These are phyloP conservation scores for Aspergillus coremiiformis DNA, from an alignment of 495 filamentous ascomycete genomes.

Conservation along the genomic window DNA sequence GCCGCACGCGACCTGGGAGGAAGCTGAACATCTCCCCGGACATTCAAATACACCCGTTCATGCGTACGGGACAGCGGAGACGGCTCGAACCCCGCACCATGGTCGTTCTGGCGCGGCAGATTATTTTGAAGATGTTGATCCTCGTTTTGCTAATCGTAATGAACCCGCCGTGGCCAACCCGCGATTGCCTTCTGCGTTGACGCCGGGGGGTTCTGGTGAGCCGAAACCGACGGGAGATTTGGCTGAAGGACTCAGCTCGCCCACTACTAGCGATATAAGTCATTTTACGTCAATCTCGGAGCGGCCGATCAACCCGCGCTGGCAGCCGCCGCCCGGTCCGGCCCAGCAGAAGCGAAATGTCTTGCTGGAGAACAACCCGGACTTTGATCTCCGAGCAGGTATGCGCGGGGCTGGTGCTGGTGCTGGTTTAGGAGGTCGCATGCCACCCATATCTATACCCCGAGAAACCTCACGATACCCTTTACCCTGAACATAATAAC, in stretches of 20 bases:
- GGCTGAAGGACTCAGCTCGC: constrained; percentile 60
- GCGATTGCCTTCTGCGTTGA: constrained; percentile 27
- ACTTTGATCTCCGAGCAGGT: constrained; percentile 53
- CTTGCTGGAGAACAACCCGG: constrained; percentile 62
- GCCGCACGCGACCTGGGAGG: constrained; percentile 45
- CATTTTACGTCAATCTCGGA: constrained; percentile 83
- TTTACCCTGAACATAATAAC: constrained; percentile 16
- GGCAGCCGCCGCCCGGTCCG: constrained; percentile 49
- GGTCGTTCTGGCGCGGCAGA: constrained; percentile 41
- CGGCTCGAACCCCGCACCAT: constrained; percentile 17
- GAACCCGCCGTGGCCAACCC: constrained; percentile 18
- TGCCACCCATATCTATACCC: constrained; percentile 17
- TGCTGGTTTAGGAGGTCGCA: constrained; percentile 20
- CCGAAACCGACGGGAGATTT: constrained; percentile 46
- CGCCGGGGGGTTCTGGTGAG: constrained; percentile 35
- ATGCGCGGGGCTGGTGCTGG: constrained; percentile 16
- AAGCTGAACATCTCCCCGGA: constrained; percentile 16
- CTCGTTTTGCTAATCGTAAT: constrained; percentile 60
- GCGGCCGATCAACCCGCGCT: constrained; percentile 78
- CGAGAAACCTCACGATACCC: constrained; percentile 22
- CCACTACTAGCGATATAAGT: constrained; percentile 66
- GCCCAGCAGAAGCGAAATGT: constrained; percentile 47
- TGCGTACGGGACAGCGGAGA: constrained; percentile 3
- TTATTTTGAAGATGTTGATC: constrained; percentile 94
- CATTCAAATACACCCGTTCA: constrained; percentile 10